Percentiles rank a stretch among this genome's conserved stretches.
phyloP scores from a whole-genome alignment of 2,329 filamentous ascomycete species.

The Teratosphaeria pseudoeucalypti region DNA sequence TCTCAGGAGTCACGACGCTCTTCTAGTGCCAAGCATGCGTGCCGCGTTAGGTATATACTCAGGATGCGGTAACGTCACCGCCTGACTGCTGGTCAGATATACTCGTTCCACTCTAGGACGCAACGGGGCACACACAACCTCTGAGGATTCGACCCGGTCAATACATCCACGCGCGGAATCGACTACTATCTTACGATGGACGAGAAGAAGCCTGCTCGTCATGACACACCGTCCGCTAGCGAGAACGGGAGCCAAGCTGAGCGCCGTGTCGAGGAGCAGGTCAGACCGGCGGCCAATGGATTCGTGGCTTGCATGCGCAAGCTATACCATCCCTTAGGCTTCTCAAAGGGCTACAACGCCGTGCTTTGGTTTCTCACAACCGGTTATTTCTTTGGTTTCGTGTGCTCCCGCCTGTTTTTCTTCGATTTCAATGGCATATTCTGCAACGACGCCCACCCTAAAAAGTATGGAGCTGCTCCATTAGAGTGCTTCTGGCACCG shows the following conservation, averaged over 20 bases:
- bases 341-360: slow-evolving; percentile 48
- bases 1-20: too few relatives aligned
- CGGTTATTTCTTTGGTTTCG: slow-evolving; percentile 32
- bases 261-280: slow-evolving; percentile 1
- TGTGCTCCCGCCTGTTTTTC: slow-evolving; percentile 39
- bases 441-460: slow-evolving; percentile 1
- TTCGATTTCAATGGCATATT: slow-evolving; percentile 34
- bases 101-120: too few relatives aligned
- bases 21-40: too few relatives aligned
- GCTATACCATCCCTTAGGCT: slow-evolving; percentile 42
- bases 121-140: too few relatives aligned
- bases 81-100: too few relatives aligned
- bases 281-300: slow-evolving; percentile 4
- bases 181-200: background rate
- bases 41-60: too few relatives aligned
- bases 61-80: too few relatives aligned
- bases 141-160: too few relatives aligned
- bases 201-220: background rate
- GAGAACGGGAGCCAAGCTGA: background rate
- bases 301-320: slow-evolving; percentile 13
- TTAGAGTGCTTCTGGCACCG: slow-evolving; percentile 37
- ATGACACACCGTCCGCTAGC: background rate
- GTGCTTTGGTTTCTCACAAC: slow-evolving; percentile 30
- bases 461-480: slow-evolving; percentile 21
- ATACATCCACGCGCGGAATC: too few relatives aligned